Conservation (phyloP, 2,329 filamentous ascomycete species). For the Aspergillus costaricaensis region DNA sequence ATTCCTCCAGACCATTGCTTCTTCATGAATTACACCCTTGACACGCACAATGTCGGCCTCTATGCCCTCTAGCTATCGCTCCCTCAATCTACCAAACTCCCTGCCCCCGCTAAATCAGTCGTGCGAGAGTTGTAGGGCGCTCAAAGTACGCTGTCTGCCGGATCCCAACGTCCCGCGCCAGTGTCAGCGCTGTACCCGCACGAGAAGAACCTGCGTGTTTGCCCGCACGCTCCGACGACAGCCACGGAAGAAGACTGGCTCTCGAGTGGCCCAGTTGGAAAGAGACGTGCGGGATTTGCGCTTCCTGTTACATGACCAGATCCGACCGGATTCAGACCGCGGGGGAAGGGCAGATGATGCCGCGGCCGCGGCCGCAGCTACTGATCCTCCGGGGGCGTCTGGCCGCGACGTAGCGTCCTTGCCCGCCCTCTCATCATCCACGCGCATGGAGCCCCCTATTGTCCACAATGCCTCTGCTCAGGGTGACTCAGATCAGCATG, state of each 20-base stretch:
- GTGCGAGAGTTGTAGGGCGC: conserved; percentile 6
- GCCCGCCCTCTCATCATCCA: neutral
- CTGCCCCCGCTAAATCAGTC: conserved; percentile 1
- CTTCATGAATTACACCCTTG: neutral
- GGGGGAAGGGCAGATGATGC: neutral
- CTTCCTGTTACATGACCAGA: conserved; percentile 2
- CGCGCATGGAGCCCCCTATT: neutral
- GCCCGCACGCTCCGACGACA: conserved; percentile 5
- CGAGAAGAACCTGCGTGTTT: conserved; percentile 6
- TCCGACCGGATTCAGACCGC: neutral
- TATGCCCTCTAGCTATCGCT: neutral
- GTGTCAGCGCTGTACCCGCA: conserved; percentile 5
- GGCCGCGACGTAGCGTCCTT: neutral
- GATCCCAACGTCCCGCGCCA: conserved; percentile 2
- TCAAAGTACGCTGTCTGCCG: conserved; percentile 7
- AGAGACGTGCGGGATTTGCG: conserved; percentile 3
- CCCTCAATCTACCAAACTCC: neutral
- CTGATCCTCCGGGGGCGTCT: neutral
- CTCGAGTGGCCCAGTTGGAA: conserved; percentile 6
- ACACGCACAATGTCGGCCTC: conserved; percentile 2
- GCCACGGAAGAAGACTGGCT: conserved; percentile 8
- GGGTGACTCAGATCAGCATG: neutral
- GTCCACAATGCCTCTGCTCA: neutral
- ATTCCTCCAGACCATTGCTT: neutral
- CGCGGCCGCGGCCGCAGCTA: neutral